Conservation (phyloP, 352 stramenopile species). For the Phytophthora lateralis region DNA sequence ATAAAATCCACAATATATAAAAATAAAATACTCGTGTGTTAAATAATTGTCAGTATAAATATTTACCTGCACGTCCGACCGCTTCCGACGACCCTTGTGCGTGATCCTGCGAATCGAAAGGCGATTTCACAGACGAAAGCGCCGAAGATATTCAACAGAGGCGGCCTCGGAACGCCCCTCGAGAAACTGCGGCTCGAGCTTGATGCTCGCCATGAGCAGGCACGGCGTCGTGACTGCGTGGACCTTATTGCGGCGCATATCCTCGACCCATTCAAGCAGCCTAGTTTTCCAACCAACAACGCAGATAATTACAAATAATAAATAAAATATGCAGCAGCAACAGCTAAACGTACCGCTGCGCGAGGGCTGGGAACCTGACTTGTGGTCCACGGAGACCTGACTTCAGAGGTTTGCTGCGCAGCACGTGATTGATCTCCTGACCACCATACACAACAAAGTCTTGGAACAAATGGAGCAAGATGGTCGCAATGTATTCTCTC, state of each 20-base stretch:
- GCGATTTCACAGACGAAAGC: not conserved
- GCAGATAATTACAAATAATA: not conserved
- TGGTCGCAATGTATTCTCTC: too few species aligned
- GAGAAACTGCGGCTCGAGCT: not conserved
- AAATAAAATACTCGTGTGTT: not conserved
- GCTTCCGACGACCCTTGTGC: not conserved
- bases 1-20: not conserved
- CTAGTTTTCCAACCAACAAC: not conserved
- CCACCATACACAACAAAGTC: too few species aligned
- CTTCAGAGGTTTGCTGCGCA: too few species aligned
- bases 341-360: too few species aligned
- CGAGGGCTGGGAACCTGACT: too few species aligned
- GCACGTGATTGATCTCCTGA: too few species aligned
- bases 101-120: not conserved
- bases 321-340: not conserved
- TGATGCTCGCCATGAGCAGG: not conserved
- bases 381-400: too few species aligned
- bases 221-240: not conserved
- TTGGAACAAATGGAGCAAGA: too few species aligned
- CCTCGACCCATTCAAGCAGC: not conserved
- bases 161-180: not conserved
- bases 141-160: not conserved
- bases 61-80: not conserved
- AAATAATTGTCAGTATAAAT: not conserved
- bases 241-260: not conserved